Conservation (phyloP, 495 filamentous ascomycete genomes). For the Cudoniella acicularis region DNA sequence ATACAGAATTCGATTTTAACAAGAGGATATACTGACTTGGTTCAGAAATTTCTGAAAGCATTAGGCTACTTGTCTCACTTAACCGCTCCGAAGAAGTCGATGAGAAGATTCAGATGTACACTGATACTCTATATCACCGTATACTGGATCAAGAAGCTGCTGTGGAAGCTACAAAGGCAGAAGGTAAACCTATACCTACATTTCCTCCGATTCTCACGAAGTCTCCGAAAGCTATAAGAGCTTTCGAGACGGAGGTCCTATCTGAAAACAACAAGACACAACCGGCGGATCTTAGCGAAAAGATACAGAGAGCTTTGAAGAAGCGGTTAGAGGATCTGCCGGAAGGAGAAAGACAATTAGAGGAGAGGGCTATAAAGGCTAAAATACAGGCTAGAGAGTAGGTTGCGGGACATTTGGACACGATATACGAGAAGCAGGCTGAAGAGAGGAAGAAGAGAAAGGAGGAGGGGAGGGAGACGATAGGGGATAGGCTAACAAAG, state of each 20-base stretch:
- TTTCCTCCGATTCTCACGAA: slow-evolving; percentile 41
- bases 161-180: slow-evolving; percentile 62
- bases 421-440: slow-evolving; percentile 54
- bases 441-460: slow-evolving; percentile 54
- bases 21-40: background rate
- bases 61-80: slow-evolving; percentile 78
- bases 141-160: slow-evolving; percentile 74
- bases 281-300: slow-evolving; percentile 10
- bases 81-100: slow-evolving; percentile 62
- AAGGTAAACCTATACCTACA: slow-evolving; percentile 48
- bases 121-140: slow-evolving; percentile 80
- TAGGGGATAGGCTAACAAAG: slow-evolving; percentile 39
- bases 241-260: background rate
- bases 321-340: slow-evolving; percentile 55
- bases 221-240: slow-evolving; percentile 10
- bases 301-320: slow-evolving; percentile 41
- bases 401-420: slow-evolving; percentile 48
- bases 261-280: slow-evolving; percentile 4
- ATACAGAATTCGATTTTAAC: slow-evolving; percentile 13
- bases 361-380: slow-evolving; percentile 59
- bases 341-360: slow-evolving; percentile 60
- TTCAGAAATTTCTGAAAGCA: slow-evolving; percentile 78
- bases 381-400: slow-evolving; percentile 55
- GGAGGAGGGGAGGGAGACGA: slow-evolving; percentile 53
- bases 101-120: slow-evolving; percentile 93